Conservation (phyloP, 2,329 filamentous ascomycete species). For the Phaeosphaeria sp. region DNA sequence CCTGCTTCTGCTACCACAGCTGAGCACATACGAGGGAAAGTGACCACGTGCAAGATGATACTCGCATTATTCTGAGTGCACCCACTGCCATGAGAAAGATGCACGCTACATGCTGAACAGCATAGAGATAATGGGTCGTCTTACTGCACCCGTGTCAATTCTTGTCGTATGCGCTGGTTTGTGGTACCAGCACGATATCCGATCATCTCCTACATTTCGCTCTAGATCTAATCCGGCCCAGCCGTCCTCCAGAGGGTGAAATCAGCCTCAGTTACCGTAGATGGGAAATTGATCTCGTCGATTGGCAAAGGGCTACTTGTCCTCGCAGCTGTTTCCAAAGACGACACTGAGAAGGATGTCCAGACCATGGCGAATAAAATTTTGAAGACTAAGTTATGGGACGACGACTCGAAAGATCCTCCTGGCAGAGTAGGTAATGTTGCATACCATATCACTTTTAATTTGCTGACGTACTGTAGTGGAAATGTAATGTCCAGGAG, state of each 20-base stretch:
- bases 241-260: slow-evolving; percentile 93
- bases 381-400: slow-evolving; percentile 89
- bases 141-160: neutral
- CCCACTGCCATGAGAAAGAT: neutral
- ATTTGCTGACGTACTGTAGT: slow-evolving; percentile 60
- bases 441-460: neutral
- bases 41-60: slow-evolving; percentile 2
- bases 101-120: neutral
- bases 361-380: slow-evolving; percentile 85
- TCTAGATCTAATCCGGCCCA: slow-evolving; percentile 49
- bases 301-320: slow-evolving; percentile 91
- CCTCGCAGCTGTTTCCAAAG: slow-evolving; percentile 87
- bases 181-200: neutral
- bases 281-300: slow-evolving; percentile 85
- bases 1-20: slow-evolving; percentile 5
- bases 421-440: slow-evolving; percentile 51
- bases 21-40: neutral
- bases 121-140: neutral
- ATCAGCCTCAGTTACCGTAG: slow-evolving; percentile 93
- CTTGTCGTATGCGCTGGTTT: neutral
- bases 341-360: slow-evolving; percentile 88
- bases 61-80: no score
- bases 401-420: slow-evolving; percentile 71
- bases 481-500: slow-evolving; percentile 89
- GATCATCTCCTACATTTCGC: neutral